Evolutionary conservation across 257 asterid species (phyloP), one percentile per base, ranked within the genome.

Genomic region (Nicotiana paniculata): DNA sequence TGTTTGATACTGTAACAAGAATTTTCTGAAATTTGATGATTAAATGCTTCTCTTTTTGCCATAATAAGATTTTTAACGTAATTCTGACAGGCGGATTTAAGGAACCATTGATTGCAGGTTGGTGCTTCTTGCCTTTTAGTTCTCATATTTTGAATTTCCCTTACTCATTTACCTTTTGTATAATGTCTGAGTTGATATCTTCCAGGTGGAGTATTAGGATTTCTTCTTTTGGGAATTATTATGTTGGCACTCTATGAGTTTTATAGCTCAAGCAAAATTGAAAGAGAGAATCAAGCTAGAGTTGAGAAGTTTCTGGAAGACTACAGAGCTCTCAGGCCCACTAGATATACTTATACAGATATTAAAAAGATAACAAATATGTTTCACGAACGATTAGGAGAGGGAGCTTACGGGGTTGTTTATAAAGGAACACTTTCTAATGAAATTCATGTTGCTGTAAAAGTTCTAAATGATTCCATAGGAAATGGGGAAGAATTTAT

Each of bases 401-500:
- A 88, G 84, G 91, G 92, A 77, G 90, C 87, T 12, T 90, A 77
- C 30, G 93, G 92, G 53, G 72, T 21, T 21, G 24, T 21, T 21
- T 21, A 21, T 21, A 21, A 21, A 21, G 24, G 24, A 21, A 21
- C 24, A 21, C 24, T 21, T 21, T 21, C 24, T 21, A 21, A 21
- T 21, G 24, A 21, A 21, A 21, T 21, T 21, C 24, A 21, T 21
- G 24, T 21, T 21, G 24, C 24, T 21, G 24, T 21, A 21, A 21
- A 21, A 21, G 24, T 21, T 21, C 24, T 21, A 0, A 21, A 21
- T 21, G 24, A 21, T 21, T 21, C 24, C 24, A 21, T 21, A 21
- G 24, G 24, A 21, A 21, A 21, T 21, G 24, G 24, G 24, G 24
- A 21, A 21, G 24, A 21, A 21, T 21, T 21, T 21, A 21, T 21